Conservation (phyloP, 768 basidiomycete genomes). For the Amanita inopinata region DNA sequence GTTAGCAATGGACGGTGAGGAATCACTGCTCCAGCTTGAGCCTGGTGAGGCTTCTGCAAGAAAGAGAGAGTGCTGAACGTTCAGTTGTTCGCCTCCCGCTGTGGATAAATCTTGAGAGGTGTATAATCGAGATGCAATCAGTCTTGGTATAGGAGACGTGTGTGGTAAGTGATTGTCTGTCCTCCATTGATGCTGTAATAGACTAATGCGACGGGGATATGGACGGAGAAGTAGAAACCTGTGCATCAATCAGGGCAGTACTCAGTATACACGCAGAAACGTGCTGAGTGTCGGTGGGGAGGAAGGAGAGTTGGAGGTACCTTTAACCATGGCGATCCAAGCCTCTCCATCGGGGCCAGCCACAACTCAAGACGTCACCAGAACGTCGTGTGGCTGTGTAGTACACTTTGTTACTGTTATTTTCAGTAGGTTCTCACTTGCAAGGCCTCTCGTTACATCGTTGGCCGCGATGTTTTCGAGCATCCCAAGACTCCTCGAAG, state of each 20-base stretch:
- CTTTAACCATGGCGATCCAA: too few species aligned
- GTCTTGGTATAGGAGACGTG: too few species aligned
- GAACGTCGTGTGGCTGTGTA: conserved; percentile 1
- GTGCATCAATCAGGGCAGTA: too few species aligned
- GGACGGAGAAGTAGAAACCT: too few species aligned
- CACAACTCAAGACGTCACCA: not conserved
- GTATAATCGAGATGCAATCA: not conserved
- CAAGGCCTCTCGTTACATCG: too few species aligned
- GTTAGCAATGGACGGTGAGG: conserved; percentile 7
- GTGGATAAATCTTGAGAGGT: not conserved
- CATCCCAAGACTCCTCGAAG: conserved; percentile 21
- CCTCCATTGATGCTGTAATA: too few species aligned
- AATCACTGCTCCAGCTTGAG: conserved; percentile 22
- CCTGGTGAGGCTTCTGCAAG: conserved; percentile 30
- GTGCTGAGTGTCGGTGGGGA: too few species aligned
- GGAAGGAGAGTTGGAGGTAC: too few species aligned
- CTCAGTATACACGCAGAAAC: too few species aligned
- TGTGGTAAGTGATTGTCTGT: too few species aligned
- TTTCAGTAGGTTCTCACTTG: not conserved
- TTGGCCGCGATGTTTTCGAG: conserved; percentile 20
- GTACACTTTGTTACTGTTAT: not conserved
- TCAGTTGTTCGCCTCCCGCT: conserved; percentile 20
- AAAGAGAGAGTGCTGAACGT: conserved; percentile 32
- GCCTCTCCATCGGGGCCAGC: too few species aligned
- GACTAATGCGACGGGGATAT: too few species aligned